phyloP scores from a whole-genome alignment of 164 flowering plant genomes.

The Warburgia ugandensis region DNA sequence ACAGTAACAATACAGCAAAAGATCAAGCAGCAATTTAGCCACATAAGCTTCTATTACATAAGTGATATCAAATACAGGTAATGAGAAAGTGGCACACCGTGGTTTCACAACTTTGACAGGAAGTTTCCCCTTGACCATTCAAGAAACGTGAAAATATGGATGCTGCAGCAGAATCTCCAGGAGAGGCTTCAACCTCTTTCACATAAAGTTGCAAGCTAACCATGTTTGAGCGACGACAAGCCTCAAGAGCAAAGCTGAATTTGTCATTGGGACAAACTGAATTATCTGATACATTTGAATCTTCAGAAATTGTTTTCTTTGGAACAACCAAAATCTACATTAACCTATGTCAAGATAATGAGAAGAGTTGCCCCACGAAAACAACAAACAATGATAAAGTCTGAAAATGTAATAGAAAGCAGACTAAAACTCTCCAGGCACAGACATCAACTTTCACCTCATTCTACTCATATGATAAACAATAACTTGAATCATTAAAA shows the following conservation, averaged over 20 bases:
- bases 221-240: slow-evolving; percentile 81
- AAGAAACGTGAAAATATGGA: slow-evolving; percentile 59
- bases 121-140: slow-evolving; percentile 33
- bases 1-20: too few relatives aligned
- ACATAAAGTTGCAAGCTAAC: slow-evolving; percentile 72
- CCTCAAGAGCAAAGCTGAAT: slow-evolving; percentile 69
- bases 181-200: slow-evolving; percentile 71
- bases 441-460: too few relatives aligned
- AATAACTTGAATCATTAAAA: too few relatives aligned
- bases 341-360: too few relatives aligned
- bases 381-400: too few relatives aligned
- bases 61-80: slow-evolving; percentile 1
- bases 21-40: not conserved
- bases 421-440: too few relatives aligned
- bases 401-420: too few relatives aligned
- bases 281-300: slow-evolving; percentile 40
- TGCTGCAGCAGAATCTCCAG: slow-evolving; percentile 79
- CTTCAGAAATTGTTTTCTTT: slow-evolving; percentile 24
- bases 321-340: too few relatives aligned
- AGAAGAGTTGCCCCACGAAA: too few relatives aligned
- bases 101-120: slow-evolving; percentile 22
- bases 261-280: slow-evolving; percentile 50
- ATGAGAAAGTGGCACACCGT: slow-evolving; percentile 31
- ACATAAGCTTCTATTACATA: not conserved
- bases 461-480: too few relatives aligned